A percentile compares a stretch with the other conserved stretches of the same genome.
These are phyloP conservation scores for Ettlia oleoabundans DNA, from an alignment of 139 green algal genomes.

Conservation along the genomic window DNA sequence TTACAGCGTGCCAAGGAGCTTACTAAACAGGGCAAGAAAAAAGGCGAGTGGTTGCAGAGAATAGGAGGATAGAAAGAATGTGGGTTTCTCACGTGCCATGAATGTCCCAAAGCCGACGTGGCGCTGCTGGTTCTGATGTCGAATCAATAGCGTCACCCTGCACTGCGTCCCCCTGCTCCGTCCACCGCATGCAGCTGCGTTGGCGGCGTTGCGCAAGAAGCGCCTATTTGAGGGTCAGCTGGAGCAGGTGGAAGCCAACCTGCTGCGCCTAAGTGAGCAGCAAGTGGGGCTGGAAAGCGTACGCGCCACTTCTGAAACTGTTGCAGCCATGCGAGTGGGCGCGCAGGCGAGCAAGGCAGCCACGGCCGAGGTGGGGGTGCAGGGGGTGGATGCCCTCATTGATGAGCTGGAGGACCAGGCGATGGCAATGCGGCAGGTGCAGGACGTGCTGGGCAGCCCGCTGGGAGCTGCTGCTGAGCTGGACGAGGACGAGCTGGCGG, in stretches of 20 bases:
- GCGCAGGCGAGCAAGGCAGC: slow-evolving; percentile 82
- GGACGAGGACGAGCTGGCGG: slow-evolving; percentile 1
- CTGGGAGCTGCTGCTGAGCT: not conserved
- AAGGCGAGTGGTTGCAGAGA: slow-evolving; percentile 25
- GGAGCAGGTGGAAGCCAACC: slow-evolving; percentile 84
- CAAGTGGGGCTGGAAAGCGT: slow-evolving; percentile 90
- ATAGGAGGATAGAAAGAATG: not conserved
- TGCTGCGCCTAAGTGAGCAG: slow-evolving; percentile 93
- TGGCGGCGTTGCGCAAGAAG: slow-evolving; percentile 94
- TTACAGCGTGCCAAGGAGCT: slow-evolving; percentile 85
- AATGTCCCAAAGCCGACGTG: no score
- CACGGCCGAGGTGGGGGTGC: not conserved
- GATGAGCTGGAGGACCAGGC: not conserved
- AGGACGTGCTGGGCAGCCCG: not conserved
- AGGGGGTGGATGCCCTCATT: not conserved
- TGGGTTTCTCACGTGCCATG: no score
- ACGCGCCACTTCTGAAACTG: slow-evolving; percentile 73
- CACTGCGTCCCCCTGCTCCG: not conserved
- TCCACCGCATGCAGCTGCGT: slow-evolving; percentile 59
- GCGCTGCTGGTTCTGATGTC: no score
- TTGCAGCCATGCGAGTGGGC: slow-evolving; percentile 73
- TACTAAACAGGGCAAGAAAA: slow-evolving; percentile 85
- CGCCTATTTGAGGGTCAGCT: slow-evolving; percentile 90
- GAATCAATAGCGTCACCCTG: no score
- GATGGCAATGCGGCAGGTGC: not conserved